Base-by-base conservation (phyloP, 148 eudicot genomes). In the Arctostaphylos glauca region DNA sequence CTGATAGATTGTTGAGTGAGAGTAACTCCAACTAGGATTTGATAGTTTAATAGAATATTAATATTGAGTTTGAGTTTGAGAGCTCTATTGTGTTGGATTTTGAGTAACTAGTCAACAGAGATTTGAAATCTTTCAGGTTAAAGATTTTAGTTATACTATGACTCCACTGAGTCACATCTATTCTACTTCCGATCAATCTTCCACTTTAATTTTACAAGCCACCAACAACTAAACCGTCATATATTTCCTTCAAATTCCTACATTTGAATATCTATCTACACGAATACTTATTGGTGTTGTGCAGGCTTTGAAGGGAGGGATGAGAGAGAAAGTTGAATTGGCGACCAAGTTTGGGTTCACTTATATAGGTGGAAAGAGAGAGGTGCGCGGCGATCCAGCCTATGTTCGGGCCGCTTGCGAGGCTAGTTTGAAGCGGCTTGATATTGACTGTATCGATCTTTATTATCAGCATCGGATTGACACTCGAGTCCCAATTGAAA, bases 381-480 rank as follows among this genome's bases (percentile, higher is more conserved):
- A 16, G 71, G 41, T 52, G 38, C 19, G 38, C 6, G 83, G 83
- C 3, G 83, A 81, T n/a, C 83, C 83, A 16, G 83, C 48, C 5
- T 81, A 71, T 8, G 83, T 81, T 5, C 44, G 83, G 67, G 77
- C 62, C 14, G 50, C 67, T 25, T 81, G 83, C n/a, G 83, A 81
- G 41, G 83, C 64, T 3, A 81, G 83, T 59, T 72, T 81, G 77
- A 81, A 81, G 77, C 71, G 71, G 71, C 71, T 66, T 31, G 71
- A 66, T 12, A 31, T 66, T 66, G 71, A 66, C 38, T 70, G 50
- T 31, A 72, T 81, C 10, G 83, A 71, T 21, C 75, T 72, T 41
- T 71, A 72, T 55, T 66, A 66, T 66, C 71, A 25, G 71, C 71
- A 66, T 66, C 71, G 71, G 44, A 66, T 66, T 25, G 71, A 66